phyloP scores from a whole-genome alignment of 192 early-diverging fungal genomes.

The Dispira parvispora region DNA sequence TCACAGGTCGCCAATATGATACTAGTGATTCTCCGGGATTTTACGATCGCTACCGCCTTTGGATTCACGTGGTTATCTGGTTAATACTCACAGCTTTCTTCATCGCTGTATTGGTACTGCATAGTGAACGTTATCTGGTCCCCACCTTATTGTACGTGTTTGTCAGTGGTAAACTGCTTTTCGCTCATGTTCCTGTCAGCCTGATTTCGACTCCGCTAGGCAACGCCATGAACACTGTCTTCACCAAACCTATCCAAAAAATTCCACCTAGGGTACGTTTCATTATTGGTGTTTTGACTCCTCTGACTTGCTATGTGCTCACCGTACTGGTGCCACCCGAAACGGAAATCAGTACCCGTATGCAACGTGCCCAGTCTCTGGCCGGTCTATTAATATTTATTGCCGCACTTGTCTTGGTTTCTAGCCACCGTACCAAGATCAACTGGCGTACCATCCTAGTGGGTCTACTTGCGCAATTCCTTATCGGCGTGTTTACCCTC shows the following conservation, averaged over 20 bases:
- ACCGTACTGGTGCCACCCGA: constrained; percentile 29
- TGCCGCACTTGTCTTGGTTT: constrained; percentile 27
- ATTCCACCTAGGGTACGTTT: constrained; percentile 27
- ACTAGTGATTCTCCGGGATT: background rate
- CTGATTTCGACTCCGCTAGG: constrained; percentile 21
- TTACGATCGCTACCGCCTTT: background rate
- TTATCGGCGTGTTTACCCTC: constrained; percentile 65
- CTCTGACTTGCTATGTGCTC: constrained; percentile 37
- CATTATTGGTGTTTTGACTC: constrained; percentile 23
- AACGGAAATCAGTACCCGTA: constrained; percentile 32
- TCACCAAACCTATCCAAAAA: constrained; percentile 13
- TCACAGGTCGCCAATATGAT: too few relatives aligned
- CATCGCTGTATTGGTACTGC: constrained; percentile 35
- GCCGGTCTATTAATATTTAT: constrained; percentile 48
- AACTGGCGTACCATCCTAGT: constrained; percentile 56
- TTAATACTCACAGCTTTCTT: constrained; percentile 38
- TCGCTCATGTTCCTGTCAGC: constrained; percentile 21
- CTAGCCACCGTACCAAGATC: constrained; percentile 42
- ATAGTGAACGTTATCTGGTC: constrained; percentile 28
- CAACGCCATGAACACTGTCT: constrained; percentile 15
- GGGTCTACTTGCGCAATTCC: constrained; percentile 56
- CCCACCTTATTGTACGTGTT: constrained; percentile 34
- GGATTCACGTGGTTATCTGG: constrained; percentile 31
- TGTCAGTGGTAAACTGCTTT: constrained; percentile 28
- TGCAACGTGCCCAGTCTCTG: constrained; percentile 58